These are phyloP conservation scores for Carallia pectinifolia DNA, from an alignment of 345 rosid genomes.

Conservation along the genomic window DNA sequence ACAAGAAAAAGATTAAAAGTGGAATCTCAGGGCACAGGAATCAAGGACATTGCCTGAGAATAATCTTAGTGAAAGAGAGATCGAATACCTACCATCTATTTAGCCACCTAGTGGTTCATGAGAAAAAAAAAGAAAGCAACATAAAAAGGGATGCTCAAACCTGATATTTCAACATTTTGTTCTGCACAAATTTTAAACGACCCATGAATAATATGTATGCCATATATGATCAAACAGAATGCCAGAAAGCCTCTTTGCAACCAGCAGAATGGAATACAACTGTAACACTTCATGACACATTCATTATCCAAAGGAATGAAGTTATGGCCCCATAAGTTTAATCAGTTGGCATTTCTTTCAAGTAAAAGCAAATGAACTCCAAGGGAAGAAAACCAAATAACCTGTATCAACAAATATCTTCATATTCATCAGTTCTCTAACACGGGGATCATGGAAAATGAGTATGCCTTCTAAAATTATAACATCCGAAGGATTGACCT, in stretches of 20 bases:
- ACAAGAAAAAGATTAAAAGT: too few species aligned
- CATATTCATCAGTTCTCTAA: conserved; percentile 93
- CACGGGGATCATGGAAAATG: conserved; percentile 81
- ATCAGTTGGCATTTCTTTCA: neutral
- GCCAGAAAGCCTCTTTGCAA: neutral
- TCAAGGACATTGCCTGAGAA: too few species aligned
- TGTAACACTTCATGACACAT: neutral
- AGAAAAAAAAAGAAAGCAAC: too few species aligned
- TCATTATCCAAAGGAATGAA: neutral
- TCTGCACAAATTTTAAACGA: neutral
- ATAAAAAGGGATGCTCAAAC: too few species aligned
- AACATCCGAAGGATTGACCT: conserved; percentile 96
- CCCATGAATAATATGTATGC: neutral
- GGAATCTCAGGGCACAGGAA: too few species aligned
- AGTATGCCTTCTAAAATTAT: conserved; percentile 96
- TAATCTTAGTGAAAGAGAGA: too few species aligned
- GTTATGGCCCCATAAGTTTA: neutral
- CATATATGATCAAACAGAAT: neutral
- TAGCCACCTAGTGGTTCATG: too few species aligned
- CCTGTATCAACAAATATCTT: conserved; percentile 99
- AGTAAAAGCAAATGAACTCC: neutral
- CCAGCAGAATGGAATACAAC: neutral
- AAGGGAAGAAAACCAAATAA: conserved; percentile 27
- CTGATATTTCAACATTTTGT: too few species aligned
- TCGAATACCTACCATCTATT: too few species aligned